phyloP scores from a whole-genome alignment of 352 stramenopile genomes.

The Thalassiosira livingstoniorum region DNA sequence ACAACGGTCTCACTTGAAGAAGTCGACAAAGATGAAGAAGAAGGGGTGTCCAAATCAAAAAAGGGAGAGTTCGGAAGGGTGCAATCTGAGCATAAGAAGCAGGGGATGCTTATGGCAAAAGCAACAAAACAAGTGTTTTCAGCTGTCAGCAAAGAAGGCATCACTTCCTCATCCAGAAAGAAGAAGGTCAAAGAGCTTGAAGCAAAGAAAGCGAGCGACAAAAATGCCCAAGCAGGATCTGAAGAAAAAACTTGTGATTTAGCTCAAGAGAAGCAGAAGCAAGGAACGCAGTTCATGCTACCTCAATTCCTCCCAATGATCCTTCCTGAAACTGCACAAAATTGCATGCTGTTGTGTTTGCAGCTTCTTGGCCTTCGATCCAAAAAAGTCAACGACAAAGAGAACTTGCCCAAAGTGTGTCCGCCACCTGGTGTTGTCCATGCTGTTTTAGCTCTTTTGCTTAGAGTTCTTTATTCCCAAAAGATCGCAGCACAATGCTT shows the following conservation, averaged over 20 bases:
- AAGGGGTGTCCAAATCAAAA: constrained; percentile 42
- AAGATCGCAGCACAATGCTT: constrained; percentile 73
- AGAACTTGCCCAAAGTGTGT: constrained; percentile 48
- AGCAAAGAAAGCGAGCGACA: constrained; percentile 38
- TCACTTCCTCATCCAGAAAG: constrained; percentile 45
- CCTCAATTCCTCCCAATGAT: constrained; percentile 77
- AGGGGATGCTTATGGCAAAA: constrained; percentile 42
- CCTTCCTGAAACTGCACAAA: constrained; percentile 59
- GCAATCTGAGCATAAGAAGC: constrained; percentile 55
- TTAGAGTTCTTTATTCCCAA: constrained; percentile 71
- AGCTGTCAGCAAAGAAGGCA: constrained; percentile 47
- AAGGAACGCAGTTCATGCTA: constrained; percentile 41
- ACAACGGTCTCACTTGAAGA: constrained; percentile 58
- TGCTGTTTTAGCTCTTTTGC: constrained; percentile 72
- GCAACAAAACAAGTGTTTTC: constrained; percentile 51
- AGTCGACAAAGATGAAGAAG: constrained; percentile 32
- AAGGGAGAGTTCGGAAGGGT: constrained; percentile 65
- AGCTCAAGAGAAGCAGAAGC: constrained; percentile 29
- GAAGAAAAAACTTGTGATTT: no score
- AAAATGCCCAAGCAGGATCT: constrained; percentile 2
- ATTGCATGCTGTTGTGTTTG: constrained; percentile 75
- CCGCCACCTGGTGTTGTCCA: constrained; percentile 69
- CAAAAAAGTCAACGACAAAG: constrained; percentile 51
- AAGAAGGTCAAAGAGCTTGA: constrained; percentile 62
- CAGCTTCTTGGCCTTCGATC: constrained; percentile 67